phyloP scores from a whole-genome alignment of 208 protist species.

The Wallacemonas sp. region DNA sequence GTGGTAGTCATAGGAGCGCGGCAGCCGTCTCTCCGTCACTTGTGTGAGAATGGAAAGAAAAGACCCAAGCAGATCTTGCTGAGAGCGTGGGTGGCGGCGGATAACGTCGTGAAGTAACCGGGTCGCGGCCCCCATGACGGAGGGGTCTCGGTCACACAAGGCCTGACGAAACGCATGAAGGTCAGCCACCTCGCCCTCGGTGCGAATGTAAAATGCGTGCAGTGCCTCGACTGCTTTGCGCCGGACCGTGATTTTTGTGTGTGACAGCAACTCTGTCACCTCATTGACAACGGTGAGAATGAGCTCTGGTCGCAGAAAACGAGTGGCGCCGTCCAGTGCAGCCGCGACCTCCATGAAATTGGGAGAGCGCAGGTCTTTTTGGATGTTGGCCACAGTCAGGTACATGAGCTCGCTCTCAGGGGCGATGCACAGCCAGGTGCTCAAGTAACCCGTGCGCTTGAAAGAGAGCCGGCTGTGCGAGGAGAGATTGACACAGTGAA shows the following conservation, averaged over 20 bases:
- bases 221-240: conserved; percentile 93
- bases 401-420: conserved; percentile 92
- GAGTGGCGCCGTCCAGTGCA: conserved; percentile 87
- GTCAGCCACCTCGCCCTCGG: conserved; percentile 31
- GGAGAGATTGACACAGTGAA: conserved; percentile 96
- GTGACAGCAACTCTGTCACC: conserved; percentile 57
- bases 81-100: conserved; percentile 29
- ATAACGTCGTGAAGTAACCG: conserved; percentile 76
- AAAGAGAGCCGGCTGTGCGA: conserved; percentile 43
- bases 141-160: conserved; percentile 95
- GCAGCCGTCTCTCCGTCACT: conserved; percentile 89
- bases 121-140: conserved; percentile 94
- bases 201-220: conserved; percentile 81
- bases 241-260: conserved; percentile 76
- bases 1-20: conserved; percentile 95
- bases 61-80: conserved; percentile 86
- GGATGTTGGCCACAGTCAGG: conserved; percentile 94
- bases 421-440: conserved; percentile 81
- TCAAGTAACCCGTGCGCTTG: conserved; percentile 94
- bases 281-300: conserved; percentile 80
- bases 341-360: conserved; percentile 91
- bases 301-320: conserved; percentile 86
- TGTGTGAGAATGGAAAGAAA: conserved; percentile 95
- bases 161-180: conserved; percentile 59
- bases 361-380: conserved; percentile 86